Evolutionary conservation across 768 basidiomycete species (phyloP).

Genomic region (Kwoniella sp.): DNA sequence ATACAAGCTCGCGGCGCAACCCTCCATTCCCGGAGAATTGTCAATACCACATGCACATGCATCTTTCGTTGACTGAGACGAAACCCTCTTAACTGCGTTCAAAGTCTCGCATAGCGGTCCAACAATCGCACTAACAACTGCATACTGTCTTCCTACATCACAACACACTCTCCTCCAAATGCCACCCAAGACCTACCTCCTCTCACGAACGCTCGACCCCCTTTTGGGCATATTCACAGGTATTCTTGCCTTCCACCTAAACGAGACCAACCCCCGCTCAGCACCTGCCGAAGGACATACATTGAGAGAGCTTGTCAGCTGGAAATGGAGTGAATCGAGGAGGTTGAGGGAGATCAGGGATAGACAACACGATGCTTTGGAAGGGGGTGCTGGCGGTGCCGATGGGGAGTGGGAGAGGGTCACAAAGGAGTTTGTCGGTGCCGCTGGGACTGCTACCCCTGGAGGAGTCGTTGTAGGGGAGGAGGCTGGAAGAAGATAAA

Average conservation of each 20-base stretch:
- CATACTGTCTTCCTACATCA: too few species aligned
- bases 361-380: constrained; percentile 1
- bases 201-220: constrained; percentile 52
- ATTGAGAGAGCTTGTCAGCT: constrained; percentile 47
- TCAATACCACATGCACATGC: too few species aligned
- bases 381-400: constrained; percentile 9
- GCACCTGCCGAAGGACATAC: constrained; percentile 51
- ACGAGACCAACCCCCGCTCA: constrained; percentile 55
- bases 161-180: constrained; percentile 33
- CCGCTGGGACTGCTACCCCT: background rate
- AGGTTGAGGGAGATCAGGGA: constrained; percentile 13
- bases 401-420: constrained; percentile 47
- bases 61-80: too few species aligned
- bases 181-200: constrained; percentile 51
- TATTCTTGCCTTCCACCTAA: constrained; percentile 53
- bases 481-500: constrained; percentile 2
- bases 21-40: background rate
- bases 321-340: constrained; percentile 45
- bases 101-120: too few species aligned
- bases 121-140: too few species aligned
- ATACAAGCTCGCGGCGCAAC: too few species aligned
- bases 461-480: constrained; percentile 3
- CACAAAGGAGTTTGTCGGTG: constrained; percentile 41
- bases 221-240: constrained; percentile 54
- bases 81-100: too few species aligned